These are phyloP conservation scores for Castanospermum australe DNA, from an alignment of 306 rosid genomes.

Conservation along the genomic window DNA sequence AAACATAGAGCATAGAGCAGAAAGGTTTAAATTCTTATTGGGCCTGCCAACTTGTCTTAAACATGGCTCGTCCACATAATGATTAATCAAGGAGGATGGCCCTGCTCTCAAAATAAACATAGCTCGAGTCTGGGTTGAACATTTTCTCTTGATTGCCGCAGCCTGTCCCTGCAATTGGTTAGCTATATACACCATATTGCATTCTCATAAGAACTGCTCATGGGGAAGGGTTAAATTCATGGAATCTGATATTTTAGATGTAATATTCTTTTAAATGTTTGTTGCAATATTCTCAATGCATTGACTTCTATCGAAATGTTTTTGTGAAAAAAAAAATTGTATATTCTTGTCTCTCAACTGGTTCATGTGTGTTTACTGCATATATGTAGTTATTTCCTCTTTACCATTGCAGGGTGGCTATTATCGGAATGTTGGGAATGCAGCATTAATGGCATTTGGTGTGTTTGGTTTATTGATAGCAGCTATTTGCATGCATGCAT, in stretches of 20 bases:
- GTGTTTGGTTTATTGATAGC: conserved; percentile 55
- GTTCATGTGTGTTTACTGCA: conserved; percentile 5
- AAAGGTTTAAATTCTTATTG: neutral
- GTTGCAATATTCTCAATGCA: neutral
- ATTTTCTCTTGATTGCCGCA: conserved; percentile 1
- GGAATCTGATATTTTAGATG: conserved; percentile 12
- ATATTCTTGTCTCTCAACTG: neutral
- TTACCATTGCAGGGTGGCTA: conserved; percentile 64
- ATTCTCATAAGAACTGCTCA: neutral
- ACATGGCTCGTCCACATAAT: neutral
- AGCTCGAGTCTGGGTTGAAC: neutral
- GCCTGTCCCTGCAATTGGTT: neutral
- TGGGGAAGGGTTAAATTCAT: neutral
- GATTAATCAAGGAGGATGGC: conserved; percentile 2
- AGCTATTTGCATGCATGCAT: conserved; percentile 52
- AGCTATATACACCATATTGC: neutral
- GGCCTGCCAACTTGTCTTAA: neutral
- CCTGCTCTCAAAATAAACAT: conserved; percentile 4
- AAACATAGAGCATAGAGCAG: too few relatives aligned
- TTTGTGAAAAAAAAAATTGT: neutral
- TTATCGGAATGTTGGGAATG: conserved; percentile 60
- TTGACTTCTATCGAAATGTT: conserved; percentile 1
- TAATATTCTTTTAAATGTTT: conserved; percentile 7
- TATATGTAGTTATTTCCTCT: conserved; percentile 1
- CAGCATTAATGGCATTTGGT: conserved; percentile 47